Evolutionary conservation across 495 filamentous ascomycete species (phyloP).

Genomic region (Penicilliopsis zonata): DNA sequence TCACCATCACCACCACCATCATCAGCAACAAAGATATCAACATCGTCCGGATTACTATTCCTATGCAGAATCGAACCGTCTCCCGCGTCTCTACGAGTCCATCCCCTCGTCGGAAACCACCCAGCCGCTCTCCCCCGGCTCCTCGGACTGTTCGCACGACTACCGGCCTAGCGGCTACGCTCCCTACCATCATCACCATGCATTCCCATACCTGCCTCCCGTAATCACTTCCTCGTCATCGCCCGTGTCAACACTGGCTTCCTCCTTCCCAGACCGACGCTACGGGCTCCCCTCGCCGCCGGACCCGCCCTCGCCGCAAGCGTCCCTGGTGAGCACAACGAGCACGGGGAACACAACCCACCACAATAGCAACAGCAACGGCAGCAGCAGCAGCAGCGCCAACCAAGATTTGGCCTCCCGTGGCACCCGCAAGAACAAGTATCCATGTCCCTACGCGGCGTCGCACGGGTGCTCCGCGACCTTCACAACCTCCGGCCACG

Average conservation of each 20-base stretch:
- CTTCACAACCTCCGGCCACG: conserved; percentile 93
- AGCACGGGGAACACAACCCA: background rate
- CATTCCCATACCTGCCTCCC: conserved; percentile 9
- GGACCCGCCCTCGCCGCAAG: conserved; percentile 14
- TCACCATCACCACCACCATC: conserved; percentile 15
- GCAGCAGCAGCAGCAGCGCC: too few relatives aligned
- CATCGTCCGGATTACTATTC: conserved; percentile 11
- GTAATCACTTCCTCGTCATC: too few relatives aligned
- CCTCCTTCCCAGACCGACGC: conserved; percentile 17
- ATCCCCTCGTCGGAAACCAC: conserved; percentile 13
- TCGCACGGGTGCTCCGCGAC: conserved; percentile 63
- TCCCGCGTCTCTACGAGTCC: conserved; percentile 16
- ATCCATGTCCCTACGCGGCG: conserved; percentile 45
- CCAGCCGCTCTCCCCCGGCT: conserved; percentile 20
- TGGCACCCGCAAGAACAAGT: conserved; percentile 36
- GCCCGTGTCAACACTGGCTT: too few relatives aligned
- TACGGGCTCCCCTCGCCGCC: conserved; percentile 13
- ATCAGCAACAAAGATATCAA: conserved; percentile 11
- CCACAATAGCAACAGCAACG: conserved; percentile 4
- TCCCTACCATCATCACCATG: conserved; percentile 10
- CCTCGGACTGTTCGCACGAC: conserved; percentile 29
- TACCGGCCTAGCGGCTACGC: conserved; percentile 16
- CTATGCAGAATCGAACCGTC: conserved; percentile 15
- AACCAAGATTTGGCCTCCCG: conserved; percentile 1
- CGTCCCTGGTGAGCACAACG: conserved; percentile 6